Base-by-base conservation (phyloP, 768 basidiomycete genomes). In the Lactarius hengduanensis region DNA sequence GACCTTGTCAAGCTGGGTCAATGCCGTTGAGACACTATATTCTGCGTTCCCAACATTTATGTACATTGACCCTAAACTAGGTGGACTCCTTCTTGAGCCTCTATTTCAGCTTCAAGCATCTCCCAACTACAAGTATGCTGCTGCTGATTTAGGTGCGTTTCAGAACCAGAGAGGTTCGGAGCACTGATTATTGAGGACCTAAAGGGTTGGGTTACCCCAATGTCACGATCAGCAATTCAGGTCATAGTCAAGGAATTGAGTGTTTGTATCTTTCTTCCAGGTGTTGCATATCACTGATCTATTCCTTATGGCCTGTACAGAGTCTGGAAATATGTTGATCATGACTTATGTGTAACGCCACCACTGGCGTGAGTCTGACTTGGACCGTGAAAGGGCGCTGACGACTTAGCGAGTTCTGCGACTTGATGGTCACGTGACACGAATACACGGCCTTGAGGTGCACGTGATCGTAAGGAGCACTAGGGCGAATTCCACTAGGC, bases 1-100 rank as follows among this genome's bases (percentile, higher is more conserved):
- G 40, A 47, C 11, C 59, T 20, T 41, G 20, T 57, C 30, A 16
- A 68, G 54, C 30, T 59, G 66, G 22, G 78, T 77, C 9, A 84
- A 81, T 67, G 79, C 86, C 1, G 83, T 86, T 9, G 86, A 88
- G 64, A 83, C 85, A 22, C 76, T 83, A 26, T 83, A 77, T 67
- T 74, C 82, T 26, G 70, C 84, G 7, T 86, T 82, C 73, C 86
- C 79, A 10, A 73, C 81, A 3, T 75, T 85, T 59, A 72, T 87
- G 61, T 87, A 86, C 70, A 76, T 80, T 58, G 86, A 86, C 71
- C 82, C 85, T 2, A 67, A 62, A 1, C 78, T 86, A 28, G 85
- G 86, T 1, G 57, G 43, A 30, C 60, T 28, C 28, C 65, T 72
- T 30, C 65, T 75, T 11, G 58, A 66, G 32, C 74, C 74, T 34